phyloP scores from a whole-genome alignment of 2,329 filamentous ascomycete genomes.

The Sporothrix pallida region DNA sequence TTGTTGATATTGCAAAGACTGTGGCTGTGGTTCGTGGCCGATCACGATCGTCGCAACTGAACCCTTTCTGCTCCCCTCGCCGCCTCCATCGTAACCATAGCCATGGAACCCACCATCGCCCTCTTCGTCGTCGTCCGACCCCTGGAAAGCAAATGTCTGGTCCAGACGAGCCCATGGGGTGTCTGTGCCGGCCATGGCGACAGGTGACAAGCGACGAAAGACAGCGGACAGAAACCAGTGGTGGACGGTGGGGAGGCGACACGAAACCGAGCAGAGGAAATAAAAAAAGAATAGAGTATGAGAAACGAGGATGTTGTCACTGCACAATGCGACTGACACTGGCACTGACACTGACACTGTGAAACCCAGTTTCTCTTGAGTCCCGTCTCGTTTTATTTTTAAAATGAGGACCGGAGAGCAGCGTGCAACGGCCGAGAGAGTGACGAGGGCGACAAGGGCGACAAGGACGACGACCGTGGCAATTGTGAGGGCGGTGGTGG shows the following conservation, averaged over 20 bases:
- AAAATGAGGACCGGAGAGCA: background rate
- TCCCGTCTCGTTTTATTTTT: background rate
- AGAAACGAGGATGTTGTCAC: background rate
- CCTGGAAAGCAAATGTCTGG: constrained; percentile 33
- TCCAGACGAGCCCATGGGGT: constrained; percentile 33
- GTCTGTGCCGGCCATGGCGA: constrained; percentile 25
- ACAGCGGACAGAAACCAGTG: background rate
- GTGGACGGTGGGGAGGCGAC: constrained; percentile 13
- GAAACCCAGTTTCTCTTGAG: constrained; percentile 8
- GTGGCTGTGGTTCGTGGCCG: constrained; percentile 17
- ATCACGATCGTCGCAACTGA: constrained; percentile 21
- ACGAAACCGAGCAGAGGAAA: constrained; percentile 3
- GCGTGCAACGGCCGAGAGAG: constrained; percentile 13
- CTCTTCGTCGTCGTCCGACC: constrained; percentile 28
- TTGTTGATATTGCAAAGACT: constrained; percentile 20
- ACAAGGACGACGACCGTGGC: too few relatives aligned
- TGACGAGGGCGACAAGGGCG: background rate
- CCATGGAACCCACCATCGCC: constrained; percentile 3
- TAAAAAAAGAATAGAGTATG: background rate
- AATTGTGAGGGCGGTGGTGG: background rate
- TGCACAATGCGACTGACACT: too few relatives aligned
- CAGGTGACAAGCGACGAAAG: background rate
- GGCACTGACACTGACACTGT: background rate
- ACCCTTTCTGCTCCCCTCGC: constrained; percentile 10
- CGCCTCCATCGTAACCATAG: constrained; percentile 7